phyloP scores from a whole-genome alignment of 2,329 filamentous ascomycete species.

The Cercospora citrullina region DNA sequence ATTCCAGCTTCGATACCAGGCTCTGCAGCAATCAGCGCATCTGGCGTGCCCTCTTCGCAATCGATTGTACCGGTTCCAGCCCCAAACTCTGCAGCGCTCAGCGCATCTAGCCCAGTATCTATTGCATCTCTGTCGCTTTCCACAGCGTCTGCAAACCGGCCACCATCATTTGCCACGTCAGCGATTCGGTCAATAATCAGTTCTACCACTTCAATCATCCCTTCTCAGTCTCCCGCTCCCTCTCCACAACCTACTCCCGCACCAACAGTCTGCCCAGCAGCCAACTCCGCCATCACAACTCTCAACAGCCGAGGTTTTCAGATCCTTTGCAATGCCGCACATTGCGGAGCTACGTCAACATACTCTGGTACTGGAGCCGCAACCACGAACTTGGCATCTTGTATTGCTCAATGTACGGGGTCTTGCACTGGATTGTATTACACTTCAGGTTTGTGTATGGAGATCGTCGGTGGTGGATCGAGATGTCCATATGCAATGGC shows the following conservation, averaged over 20 bases:
- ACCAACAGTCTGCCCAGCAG: background rate
- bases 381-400: conserved; percentile 6
- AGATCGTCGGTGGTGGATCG: background rate
- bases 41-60: background rate
- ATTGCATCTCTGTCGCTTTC: background rate
- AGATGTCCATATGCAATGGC: background rate
- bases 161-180: background rate
- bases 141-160: background rate
- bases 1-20: no score
- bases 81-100: background rate
- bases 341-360: background rate
- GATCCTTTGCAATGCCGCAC: background rate
- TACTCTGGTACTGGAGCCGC: conserved; percentile 5
- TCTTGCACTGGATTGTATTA: background rate
- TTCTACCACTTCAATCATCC: background rate
- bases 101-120: background rate
- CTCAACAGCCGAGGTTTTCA: background rate
- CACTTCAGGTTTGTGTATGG: conserved; percentile 4
- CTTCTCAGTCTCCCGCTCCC: background rate
- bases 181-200: no score
- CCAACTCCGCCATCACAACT: background rate
- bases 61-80: background rate
- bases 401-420: conserved; percentile 1
- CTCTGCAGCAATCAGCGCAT: no score
- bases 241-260: background rate